Percentiles rank a stretch among this genome's conserved stretches.
Evolutionary conservation across 2,329 filamentous ascomycete genomes (phyloP).

Genomic region (Alternaria postmessia): DNA sequence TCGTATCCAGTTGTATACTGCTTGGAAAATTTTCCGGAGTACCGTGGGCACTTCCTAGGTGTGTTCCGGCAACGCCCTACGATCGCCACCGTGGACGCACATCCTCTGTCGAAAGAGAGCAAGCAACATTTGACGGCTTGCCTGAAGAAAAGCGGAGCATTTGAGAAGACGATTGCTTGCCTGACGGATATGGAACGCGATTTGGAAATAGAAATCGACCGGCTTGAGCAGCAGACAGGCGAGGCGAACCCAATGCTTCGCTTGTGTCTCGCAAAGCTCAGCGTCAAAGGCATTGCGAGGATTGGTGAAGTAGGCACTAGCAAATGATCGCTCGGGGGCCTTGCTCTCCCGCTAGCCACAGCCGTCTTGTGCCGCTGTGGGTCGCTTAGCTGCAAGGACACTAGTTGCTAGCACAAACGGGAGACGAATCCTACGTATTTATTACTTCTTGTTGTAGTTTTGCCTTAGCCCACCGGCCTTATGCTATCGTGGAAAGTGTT

Average conservation of each 20-base stretch:
- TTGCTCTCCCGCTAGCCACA: constrained; percentile 2
- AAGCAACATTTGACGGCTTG: constrained; percentile 2
- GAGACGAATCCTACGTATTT: background rate
- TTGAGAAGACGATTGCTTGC: constrained; percentile 4
- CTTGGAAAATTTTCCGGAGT: constrained; percentile 1
- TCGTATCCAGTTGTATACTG: background rate
- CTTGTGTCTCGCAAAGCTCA: constrained; percentile 6
- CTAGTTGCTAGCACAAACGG: background rate
- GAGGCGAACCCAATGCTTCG: constrained; percentile 4
- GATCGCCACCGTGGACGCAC: background rate
- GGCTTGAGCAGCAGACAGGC: background rate
- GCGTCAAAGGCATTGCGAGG: constrained; percentile 1
- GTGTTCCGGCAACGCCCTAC: constrained; percentile 4
- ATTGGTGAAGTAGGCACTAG: background rate
- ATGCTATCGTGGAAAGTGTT: background rate
- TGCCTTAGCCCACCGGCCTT: background rate
- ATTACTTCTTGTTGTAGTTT: background rate
- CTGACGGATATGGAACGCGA: constrained; percentile 4
- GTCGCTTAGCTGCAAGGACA: background rate
- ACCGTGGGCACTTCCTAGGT: constrained; percentile 3
- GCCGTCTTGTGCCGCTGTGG: background rate
- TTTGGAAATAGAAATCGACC: background rate
- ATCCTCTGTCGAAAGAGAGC: background rate
- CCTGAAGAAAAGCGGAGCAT: constrained; percentile 3
- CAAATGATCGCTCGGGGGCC: background rate